Base-by-base conservation (phyloP, 164 flowering plant genomes). In the Macadamia integrifolia region DNA sequence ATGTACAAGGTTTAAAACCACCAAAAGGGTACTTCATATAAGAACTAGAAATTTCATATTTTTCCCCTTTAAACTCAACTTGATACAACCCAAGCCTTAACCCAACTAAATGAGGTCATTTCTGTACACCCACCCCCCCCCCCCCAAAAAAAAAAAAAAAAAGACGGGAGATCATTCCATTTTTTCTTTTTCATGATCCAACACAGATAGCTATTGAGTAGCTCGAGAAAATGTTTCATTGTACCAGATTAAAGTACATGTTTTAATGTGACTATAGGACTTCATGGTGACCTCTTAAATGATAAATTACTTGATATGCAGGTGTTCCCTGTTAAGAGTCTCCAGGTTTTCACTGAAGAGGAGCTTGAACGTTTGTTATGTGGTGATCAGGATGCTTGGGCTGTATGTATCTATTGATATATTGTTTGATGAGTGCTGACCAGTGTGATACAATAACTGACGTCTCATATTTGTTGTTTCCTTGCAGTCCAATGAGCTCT, bases 341-440 rank as follows among this genome's bases (percentile, higher is more conserved):
- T 92, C 62, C 76, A 82, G 74, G 78, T 92, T 29, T 92, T 92
- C 72, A 80, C 82, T 13, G 99, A 89, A 67, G 96, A 87, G 68
- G 99, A 95, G 75, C 73, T 92, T 29, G 99, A 95, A 72, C 89
- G 73, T 29, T 70, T 95, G 52, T 74, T 95, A 3, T 92, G 99
- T 75, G 99, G 97, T 57, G 99, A 95, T 75, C 79, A 69, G 71
- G 85, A 82, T 61, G 78, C 79, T 28, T 91, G 92, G 91, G 74
- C 70, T 72, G 98, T 93, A 87, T 35, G 96, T 81, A 66, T 63
- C 35, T 71, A 10, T 32, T 55, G 6, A 28, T 28, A 50, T 60
- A 40, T 43, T 23, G 10, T 43, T 72, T 72, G 2, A 23, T 4
- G 13, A 9, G 5, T 12, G 8, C 32, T 50, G 43, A 15, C 15